phyloP scores from a whole-genome alignment of 2,329 filamentous ascomycete species.

The Escovopsis sp. region DNA sequence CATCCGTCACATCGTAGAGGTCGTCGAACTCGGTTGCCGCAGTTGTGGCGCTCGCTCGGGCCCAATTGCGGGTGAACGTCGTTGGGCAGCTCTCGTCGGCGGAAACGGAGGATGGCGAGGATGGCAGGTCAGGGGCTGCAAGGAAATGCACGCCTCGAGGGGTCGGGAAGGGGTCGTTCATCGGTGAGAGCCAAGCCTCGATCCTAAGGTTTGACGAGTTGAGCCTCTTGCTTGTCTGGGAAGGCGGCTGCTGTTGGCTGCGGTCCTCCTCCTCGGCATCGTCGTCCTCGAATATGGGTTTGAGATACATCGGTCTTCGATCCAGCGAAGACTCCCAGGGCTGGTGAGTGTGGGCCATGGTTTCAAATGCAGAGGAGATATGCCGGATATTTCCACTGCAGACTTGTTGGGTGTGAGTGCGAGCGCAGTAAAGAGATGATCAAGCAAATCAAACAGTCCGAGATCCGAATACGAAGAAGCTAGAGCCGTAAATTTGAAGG shows the following conservation, averaged over 20 bases:
- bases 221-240: constrained; percentile 12
- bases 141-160: constrained; percentile 53
- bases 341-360: constrained; percentile 31
- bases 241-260: constrained; percentile 7
- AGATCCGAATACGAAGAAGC: neutral
- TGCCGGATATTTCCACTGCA: constrained; percentile 12
- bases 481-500: neutral
- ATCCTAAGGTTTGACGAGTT: constrained; percentile 32
- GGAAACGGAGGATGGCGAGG: constrained; percentile 41
- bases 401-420: neutral
- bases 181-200: constrained; percentile 42
- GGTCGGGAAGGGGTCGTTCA: constrained; percentile 54
- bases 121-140: constrained; percentile 45
- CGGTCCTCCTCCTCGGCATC: constrained; percentile 24
- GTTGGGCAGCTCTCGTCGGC: constrained; percentile 38
- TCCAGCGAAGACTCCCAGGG: constrained; percentile 38
- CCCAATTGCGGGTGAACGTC: constrained; percentile 45
- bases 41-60: constrained; percentile 44
- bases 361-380: constrained; percentile 19
- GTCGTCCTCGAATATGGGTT: constrained; percentile 50
- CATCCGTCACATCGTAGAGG: constrained; percentile 72
- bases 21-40: constrained; percentile 68
- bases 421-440: too few relatives aligned
- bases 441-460: too few relatives aligned
- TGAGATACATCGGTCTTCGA: constrained; percentile 40